Base-by-base conservation (phyloP, 139 green algal species). In the Ettlia oleoabundans region DNA sequence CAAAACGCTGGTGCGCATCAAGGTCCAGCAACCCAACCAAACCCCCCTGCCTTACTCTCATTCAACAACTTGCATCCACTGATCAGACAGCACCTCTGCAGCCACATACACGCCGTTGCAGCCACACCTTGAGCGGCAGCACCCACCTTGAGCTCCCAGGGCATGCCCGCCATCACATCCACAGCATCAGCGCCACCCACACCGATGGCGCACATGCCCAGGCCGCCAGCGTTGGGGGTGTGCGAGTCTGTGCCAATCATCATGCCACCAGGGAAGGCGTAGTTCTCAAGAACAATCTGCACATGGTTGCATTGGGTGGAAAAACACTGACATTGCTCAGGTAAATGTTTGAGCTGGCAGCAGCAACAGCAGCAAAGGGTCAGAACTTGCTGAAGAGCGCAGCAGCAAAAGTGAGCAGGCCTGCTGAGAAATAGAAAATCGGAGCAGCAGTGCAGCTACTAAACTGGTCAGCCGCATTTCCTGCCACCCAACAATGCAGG, bases 211-310 rank as follows among this genome's bases (percentile, higher is more conserved):
- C 93, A 96, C 90, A 94, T 93, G 79, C 94, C 95, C 81, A 98
- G 89, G 58, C 95, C 95, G 22, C 95, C 95, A 2, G 94, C 95
- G 84, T 98, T 98, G 86, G 94, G 94, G 15, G 95, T 98, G 92
- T 98, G 95, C 7, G 92, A 96, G 92, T 98, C 95, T 32, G 95
- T 98, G 78, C 95, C 95, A 75, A 98, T 98, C 93, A 98, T 98
- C 91, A 98, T 96, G 78, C 92, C 90, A 51, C 95, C 95, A 7
- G 95, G 95, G 82, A 97, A 93, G 24, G 95, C 95, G 81, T 98
- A 98, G 91, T 98, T 98, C 91, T 98, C 95, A 81, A 98, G 92
- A 79, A 98, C 92, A 84, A 98, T 98, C 91, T 97, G 86, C n/a
- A 66, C 19, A 13, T 13, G 8, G 35, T 38, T 24, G 24, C 7